Percentiles rank a stretch among this genome's conserved stretches.
phyloP scores from a whole-genome alignment of 768 basidiomycete genomes.

The Boletus coccyginus region DNA sequence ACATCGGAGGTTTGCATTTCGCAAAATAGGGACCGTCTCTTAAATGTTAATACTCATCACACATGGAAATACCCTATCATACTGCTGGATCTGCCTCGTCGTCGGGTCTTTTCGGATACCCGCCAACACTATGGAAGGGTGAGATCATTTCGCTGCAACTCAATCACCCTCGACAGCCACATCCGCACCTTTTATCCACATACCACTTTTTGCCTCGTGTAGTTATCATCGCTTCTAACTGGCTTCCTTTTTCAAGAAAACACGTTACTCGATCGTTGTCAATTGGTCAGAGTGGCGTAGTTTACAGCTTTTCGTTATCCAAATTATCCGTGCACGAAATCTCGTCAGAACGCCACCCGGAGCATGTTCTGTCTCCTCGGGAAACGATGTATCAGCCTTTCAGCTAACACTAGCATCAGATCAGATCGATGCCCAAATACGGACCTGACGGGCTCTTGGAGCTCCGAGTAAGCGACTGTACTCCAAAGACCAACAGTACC shows the following conservation, averaged over 20 bases:
- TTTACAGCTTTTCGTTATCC: slow-evolving; percentile 7
- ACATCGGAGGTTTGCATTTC: too few relatives aligned
- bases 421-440: slow-evolving; percentile 14
- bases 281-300: slow-evolving; percentile 15
- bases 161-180: not conserved
- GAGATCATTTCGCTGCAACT: slow-evolving; percentile 15
- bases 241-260: slow-evolving; percentile 9
- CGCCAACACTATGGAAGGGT: not conserved
- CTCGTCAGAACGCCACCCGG: slow-evolving; percentile 15
- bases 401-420: not conserved
- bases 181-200: not conserved
- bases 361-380: slow-evolving; percentile 12
- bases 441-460: not conserved
- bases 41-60: not conserved
- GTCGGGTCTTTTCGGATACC: not conserved
- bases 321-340: not conserved
- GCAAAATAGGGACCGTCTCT: not conserved
- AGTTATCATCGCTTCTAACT: not conserved
- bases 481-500: slow-evolving; percentile 31
- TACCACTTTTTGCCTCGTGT: slow-evolving; percentile 3
- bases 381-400: slow-evolving; percentile 5
- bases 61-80: not conserved
- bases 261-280: not conserved
- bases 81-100: slow-evolving; percentile 1
- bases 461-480: not conserved